A percentile compares a stretch with the other conserved stretches of the same genome.
Evolutionary conservation across 2,329 filamentous ascomycete genomes (phyloP).

Genomic region (Westerdykella ornata): DNA sequence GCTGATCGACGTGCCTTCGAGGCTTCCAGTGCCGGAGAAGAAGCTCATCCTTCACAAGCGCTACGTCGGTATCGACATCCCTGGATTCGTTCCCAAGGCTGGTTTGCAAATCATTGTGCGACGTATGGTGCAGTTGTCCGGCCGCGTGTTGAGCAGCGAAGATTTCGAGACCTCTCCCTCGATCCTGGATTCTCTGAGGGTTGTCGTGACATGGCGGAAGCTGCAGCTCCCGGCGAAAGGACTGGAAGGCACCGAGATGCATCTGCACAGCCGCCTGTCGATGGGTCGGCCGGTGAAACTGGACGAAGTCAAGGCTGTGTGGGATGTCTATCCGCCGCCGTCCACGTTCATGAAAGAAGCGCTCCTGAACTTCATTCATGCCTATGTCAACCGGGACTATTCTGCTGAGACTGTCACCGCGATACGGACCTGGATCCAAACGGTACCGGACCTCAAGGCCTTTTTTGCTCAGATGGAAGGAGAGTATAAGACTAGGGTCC

Average conservation of each 20-base stretch:
- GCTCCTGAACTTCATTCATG: too few species aligned
- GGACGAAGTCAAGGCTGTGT: conserved; percentile 12
- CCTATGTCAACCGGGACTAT: too few species aligned
- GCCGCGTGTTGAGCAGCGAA: conserved; percentile 1
- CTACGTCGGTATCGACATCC: conserved; percentile 19
- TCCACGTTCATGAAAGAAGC: background rate
- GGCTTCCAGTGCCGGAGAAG: background rate
- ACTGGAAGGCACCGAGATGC: conserved; percentile 8
- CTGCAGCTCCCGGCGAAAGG: conserved; percentile 16
- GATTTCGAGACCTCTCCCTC: conserved; percentile 6
- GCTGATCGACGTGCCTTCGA: conserved; percentile 8
- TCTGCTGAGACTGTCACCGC: too few species aligned
- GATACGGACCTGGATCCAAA: too few species aligned
- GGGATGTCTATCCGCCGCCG: conserved; percentile 10
- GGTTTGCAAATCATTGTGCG: conserved; percentile 16
- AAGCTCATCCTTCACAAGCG: conserved; percentile 8
- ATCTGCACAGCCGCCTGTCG: conserved; percentile 13
- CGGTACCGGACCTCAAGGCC: too few species aligned
- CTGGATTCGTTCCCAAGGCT: conserved; percentile 5
- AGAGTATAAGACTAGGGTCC: too few species aligned
- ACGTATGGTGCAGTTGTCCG: conserved; percentile 15
- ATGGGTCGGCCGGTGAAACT: conserved; percentile 6
- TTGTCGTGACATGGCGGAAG: conserved; percentile 17
- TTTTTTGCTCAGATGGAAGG: too few species aligned
- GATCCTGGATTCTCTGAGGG: conserved; percentile 8